Base-by-base conservation (phyloP, 2,329 filamentous ascomycete genomes). In the Alternaria burnsii region DNA sequence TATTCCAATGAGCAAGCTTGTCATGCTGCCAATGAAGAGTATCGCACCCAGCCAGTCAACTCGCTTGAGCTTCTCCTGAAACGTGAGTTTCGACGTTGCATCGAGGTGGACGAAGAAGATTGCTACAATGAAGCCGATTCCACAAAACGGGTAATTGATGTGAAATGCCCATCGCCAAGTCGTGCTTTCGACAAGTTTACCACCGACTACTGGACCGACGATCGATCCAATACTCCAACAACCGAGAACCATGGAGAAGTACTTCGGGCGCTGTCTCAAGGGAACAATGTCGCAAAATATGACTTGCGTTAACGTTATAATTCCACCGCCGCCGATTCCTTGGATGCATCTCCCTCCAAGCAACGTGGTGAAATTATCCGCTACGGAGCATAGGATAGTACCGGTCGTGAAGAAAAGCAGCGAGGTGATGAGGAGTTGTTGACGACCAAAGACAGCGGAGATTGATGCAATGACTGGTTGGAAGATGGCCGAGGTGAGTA, bases 161-260 rank as follows among this genome's bases (percentile, higher is more conserved):
- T 85, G 89, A 70, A 89, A 89, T 42, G 89, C 85, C 87, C 87
- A 90, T 11, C 85, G 78, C 88, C 87, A 88, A 0, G 78, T 78
- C 0, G 80, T 79, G 42, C 82, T 76, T 61, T 86, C 79, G 0
- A 84, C 81, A 52, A 88, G 84, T 1, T 79, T 82, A 5, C 86
- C 86, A 4, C 87, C 73, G 32, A 73, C 47, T 5, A 81, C 61
- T 0, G 82, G 86, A 0, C 85, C 85, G 18, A 79, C 71, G 1
- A 86, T 83, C 2, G 78, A 85, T 0, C 86, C 87, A 1, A 89
- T 55, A 0, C 84, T 81, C 86, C 85, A 88, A 79, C 80, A 26
- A 50, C 70, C 43, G 70, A 77, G 62, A 71, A 72, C 59, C 44
- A 82, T 73, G 12, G 75, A 72, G 59, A 82, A 78, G 62, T 78